Conservation (phyloP, 306 rosid genomes). For the Sicyos edulis region DNA sequence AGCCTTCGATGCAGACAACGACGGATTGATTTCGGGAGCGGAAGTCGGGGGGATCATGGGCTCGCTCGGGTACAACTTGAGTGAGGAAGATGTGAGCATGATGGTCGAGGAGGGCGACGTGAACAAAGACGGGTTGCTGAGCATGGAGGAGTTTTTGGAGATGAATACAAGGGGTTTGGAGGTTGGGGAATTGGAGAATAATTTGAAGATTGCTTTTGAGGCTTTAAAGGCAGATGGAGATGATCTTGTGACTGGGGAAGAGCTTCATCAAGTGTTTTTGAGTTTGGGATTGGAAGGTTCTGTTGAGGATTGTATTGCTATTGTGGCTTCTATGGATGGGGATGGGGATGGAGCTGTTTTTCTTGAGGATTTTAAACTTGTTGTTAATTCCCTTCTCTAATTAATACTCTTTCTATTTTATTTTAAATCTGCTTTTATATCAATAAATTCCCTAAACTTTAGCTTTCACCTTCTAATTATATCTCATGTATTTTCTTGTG, state of each 20-base stretch:
- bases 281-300: slow-evolving; percentile 37
- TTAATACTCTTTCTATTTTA: not conserved
- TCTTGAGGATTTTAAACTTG: slow-evolving; percentile 50
- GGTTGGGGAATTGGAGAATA: slow-evolving; percentile 31
- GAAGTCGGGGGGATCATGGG: slow-evolving; percentile 64
- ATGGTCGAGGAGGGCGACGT: slow-evolving; percentile 66
- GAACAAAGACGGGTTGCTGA: slow-evolving; percentile 50
- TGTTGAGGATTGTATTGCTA: slow-evolving; percentile 39
- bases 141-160: slow-evolving; percentile 43
- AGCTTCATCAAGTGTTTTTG: slow-evolving; percentile 36
- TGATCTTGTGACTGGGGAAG: slow-evolving; percentile 47
- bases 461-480: no score
- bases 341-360: slow-evolving; percentile 72
- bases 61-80: slow-evolving; percentile 55
- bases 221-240: slow-evolving; percentile 40
- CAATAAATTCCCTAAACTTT: no score
- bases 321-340: slow-evolving; percentile 52
- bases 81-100: slow-evolving; percentile 42
- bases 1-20: slow-evolving; percentile 65
- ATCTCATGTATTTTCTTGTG: no score
- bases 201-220: slow-evolving; percentile 38
- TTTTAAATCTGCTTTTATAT: not conserved
- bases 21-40: slow-evolving; percentile 39
- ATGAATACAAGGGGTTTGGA: slow-evolving; percentile 52
- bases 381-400: slow-evolving; percentile 42